Evolutionary conservation across 768 basidiomycete species (phyloP).

Genomic region (Kwoniella sp.): DNA sequence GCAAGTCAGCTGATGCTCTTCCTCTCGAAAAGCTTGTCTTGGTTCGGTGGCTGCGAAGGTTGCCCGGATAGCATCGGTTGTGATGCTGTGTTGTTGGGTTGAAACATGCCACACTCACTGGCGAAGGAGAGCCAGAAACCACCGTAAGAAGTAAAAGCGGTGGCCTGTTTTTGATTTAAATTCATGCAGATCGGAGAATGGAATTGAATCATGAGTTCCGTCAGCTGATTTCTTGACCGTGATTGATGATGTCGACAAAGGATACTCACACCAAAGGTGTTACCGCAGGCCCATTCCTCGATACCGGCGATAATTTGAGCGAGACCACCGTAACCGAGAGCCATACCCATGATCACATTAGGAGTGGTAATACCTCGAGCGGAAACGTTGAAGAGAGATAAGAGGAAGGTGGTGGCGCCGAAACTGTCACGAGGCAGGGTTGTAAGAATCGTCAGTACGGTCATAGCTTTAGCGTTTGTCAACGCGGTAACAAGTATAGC

Average conservation of each 20-base stretch:
- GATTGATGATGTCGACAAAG: not conserved
- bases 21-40: no score
- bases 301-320: constrained; percentile 84
- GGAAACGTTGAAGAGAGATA: constrained; percentile 53
- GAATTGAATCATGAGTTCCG: no score
- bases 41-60: no score
- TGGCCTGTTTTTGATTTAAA: constrained; percentile 21
- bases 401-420: constrained; percentile 55
- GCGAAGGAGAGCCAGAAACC: constrained; percentile 54
- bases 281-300: constrained; percentile 58
- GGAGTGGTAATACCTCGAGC: constrained; percentile 41
- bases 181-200: not conserved
- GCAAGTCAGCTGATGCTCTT: not conserved
- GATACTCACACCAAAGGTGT: constrained; percentile 52
- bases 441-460: not conserved
- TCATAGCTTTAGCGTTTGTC: no score
- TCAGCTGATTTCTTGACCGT: no score
- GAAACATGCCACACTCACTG: constrained; percentile 22
- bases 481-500: no score
- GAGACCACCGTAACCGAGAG: constrained; percentile 78
- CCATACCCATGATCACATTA: constrained; percentile 67
- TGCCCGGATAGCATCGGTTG: no score
- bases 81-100: not conserved
- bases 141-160: constrained; percentile 53
- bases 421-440: constrained; percentile 23